phyloP scores from a whole-genome alignment of 495 filamentous ascomycete genomes.

The Xanthoparmelia taractica region DNA sequence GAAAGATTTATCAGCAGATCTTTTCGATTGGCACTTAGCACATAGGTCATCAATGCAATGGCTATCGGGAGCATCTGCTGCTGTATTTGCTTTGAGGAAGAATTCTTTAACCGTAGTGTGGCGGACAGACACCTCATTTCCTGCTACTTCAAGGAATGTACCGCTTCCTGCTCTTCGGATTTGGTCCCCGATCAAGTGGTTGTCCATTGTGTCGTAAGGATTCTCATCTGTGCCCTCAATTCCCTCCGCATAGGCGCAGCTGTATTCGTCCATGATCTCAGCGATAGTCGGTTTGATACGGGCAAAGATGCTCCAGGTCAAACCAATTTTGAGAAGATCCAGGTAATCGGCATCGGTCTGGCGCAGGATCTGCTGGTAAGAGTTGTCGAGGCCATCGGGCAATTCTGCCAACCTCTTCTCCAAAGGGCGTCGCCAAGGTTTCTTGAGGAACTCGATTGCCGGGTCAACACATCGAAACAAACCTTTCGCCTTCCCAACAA shows the following conservation, averaged over 20 bases:
- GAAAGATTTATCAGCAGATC: too few relatives aligned
- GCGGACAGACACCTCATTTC: neutral
- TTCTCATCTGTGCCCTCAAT: neutral
- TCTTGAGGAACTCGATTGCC: neutral
- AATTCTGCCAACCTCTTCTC: neutral
- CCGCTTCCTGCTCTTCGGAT: constrained; percentile 5
- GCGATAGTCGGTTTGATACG: neutral
- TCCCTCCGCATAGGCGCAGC: neutral
- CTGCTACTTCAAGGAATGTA: neutral
- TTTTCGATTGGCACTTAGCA: neutral
- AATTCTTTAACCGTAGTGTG: neutral
- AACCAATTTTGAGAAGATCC: constrained; percentile 1
- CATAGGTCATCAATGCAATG: neutral
- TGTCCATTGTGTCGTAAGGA: neutral
- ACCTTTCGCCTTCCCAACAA: neutral
- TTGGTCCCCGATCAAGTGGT: neutral
- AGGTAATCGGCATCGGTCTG: constrained; percentile 3
- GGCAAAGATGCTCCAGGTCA: constrained; percentile 9
- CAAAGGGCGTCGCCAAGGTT: neutral
- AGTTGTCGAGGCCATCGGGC: constrained; percentile 1
- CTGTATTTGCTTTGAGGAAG: neutral
- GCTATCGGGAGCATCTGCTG: neutral
- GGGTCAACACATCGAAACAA: constrained; percentile 4
- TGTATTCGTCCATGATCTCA: constrained; percentile 2
- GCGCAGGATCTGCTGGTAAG: neutral